Conservation (phyloP, 192 early-diverging fungal genomes). For the Podila epigama region DNA sequence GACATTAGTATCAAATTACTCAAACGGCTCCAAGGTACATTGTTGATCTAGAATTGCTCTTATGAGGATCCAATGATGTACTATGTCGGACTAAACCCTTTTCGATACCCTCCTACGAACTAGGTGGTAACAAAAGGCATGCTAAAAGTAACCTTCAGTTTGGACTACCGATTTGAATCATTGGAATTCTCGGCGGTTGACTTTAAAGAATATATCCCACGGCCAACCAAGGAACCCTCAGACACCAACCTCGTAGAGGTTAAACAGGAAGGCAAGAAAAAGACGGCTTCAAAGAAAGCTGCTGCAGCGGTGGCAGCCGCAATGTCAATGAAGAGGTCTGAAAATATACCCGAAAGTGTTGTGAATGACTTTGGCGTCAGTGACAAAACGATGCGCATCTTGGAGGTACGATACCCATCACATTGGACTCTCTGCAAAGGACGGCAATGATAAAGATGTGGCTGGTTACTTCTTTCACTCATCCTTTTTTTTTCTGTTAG, state of each 20-base stretch:
- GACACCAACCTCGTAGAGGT: neutral
- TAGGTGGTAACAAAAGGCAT: slow-evolving; percentile 28
- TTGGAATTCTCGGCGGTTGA: slow-evolving; percentile 19
- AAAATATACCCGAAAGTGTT: slow-evolving; percentile 26
- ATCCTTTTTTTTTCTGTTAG: slow-evolving; percentile 1
- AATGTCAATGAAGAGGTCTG: neutral
- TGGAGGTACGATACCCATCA: slow-evolving; percentile 28
- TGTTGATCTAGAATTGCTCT: too few relatives aligned
- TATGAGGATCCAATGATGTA: too few relatives aligned
- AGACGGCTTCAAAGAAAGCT: slow-evolving; percentile 11
- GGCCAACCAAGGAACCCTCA: slow-evolving; percentile 11
- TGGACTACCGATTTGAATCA: slow-evolving; percentile 28
- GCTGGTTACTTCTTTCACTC: neutral
- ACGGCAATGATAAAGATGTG: too few relatives aligned
- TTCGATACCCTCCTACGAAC: too few relatives aligned
- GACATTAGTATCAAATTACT: slow-evolving; percentile 19
- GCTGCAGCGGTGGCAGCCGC: slow-evolving; percentile 1
- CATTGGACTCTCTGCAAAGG: too few relatives aligned
- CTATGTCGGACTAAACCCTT: neutral
- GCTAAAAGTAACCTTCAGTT: slow-evolving; percentile 26
- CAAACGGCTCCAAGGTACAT: slow-evolving; percentile 25
- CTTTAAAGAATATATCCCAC: slow-evolving; percentile 18
- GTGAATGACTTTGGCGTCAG: slow-evolving; percentile 39
- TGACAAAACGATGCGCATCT: slow-evolving; percentile 8
- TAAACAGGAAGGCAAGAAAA: slow-evolving; percentile 38